A percentile compares a stretch with the other conserved stretches of the same genome.
phyloP scores from a whole-genome alignment of 768 basidiomycete species.

The Gautieria morchelliformis region DNA sequence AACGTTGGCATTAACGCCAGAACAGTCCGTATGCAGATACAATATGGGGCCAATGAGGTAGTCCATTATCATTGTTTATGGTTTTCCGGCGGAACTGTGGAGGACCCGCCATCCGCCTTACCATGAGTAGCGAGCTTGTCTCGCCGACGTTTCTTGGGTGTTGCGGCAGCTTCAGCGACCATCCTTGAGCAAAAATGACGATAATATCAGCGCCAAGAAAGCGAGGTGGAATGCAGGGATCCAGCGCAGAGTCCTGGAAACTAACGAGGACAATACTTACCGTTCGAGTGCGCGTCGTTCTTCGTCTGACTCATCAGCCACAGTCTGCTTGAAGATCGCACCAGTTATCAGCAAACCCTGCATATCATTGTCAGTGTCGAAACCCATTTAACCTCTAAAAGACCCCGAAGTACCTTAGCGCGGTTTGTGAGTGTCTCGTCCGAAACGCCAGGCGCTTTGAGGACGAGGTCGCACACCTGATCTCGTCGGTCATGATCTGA shows the following conservation, averaged over 20 bases:
- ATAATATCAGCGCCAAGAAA: background rate
- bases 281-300: conserved; percentile 92
- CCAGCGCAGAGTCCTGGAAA: conserved; percentile 9
- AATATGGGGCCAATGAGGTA: background rate
- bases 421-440: conserved; percentile 69
- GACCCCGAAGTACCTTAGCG: conserved; percentile 54
- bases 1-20: background rate
- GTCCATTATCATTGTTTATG: background rate
- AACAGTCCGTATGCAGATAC: background rate
- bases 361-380: background rate
- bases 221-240: background rate
- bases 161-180: conserved; percentile 80
- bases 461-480: conserved; percentile 72
- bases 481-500: conserved; percentile 3
- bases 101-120: background rate
- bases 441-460: conserved; percentile 67
- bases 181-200: conserved; percentile 38
- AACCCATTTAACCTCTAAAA: background rate
- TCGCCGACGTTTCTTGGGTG: conserved; percentile 36
- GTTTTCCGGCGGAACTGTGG: background rate
- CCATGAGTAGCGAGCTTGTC: background rate
- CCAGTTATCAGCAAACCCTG: conserved; percentile 85
- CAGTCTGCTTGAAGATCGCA: conserved; percentile 75
- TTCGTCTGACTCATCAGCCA: conserved; percentile 86
- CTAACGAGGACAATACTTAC: conserved; percentile 29